Evolutionary conservation across 1,139 yeast genomes (phyloP).

Genomic region (Geotrichum siamense): DNA sequence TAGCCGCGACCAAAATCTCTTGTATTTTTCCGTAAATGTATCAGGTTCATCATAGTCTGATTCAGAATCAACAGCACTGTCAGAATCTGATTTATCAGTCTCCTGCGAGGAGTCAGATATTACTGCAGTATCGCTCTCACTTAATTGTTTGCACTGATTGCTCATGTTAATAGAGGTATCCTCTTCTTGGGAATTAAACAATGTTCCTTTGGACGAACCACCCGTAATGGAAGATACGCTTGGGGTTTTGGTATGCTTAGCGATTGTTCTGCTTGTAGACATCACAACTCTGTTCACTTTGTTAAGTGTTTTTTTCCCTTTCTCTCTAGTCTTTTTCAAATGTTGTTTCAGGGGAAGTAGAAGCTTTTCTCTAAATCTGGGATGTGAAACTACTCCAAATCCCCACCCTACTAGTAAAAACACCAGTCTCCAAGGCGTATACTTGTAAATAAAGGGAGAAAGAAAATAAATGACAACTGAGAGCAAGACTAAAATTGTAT

Average conservation of each 20-base stretch:
- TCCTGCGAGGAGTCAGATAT: not conserved
- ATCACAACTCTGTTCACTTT: slow-evolving; percentile 13
- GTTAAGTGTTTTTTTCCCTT: slow-evolving; percentile 13
- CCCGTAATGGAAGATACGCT: not conserved
- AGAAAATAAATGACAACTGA: slow-evolving; percentile 29
- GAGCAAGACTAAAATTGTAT: slow-evolving; percentile 34
- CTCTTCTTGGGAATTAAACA: not conserved
- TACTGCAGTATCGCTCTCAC: not conserved
- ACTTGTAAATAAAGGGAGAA: slow-evolving; percentile 36
- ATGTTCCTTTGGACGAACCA: not conserved
- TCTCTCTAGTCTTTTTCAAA: slow-evolving; percentile 9
- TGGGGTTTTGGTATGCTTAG: not conserved
- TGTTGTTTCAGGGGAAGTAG: slow-evolving; percentile 10
- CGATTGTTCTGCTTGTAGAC: slow-evolving; percentile 7
- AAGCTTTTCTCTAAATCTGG: slow-evolving; percentile 39
- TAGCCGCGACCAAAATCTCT: slow-evolving; percentile 35
- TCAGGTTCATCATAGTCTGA: not conserved
- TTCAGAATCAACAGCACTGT: slow-evolving; percentile 1
- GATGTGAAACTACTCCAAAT: slow-evolving; percentile 46
- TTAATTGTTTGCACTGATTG: not conserved
- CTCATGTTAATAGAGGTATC: not conserved
- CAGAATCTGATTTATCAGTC: not conserved
- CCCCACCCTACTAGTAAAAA: slow-evolving; percentile 47
- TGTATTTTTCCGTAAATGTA: slow-evolving; percentile 2
- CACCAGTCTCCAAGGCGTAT: slow-evolving; percentile 33